Base-by-base conservation (phyloP, 108 stramenopile species). In the Skeletonema potamos region DNA sequence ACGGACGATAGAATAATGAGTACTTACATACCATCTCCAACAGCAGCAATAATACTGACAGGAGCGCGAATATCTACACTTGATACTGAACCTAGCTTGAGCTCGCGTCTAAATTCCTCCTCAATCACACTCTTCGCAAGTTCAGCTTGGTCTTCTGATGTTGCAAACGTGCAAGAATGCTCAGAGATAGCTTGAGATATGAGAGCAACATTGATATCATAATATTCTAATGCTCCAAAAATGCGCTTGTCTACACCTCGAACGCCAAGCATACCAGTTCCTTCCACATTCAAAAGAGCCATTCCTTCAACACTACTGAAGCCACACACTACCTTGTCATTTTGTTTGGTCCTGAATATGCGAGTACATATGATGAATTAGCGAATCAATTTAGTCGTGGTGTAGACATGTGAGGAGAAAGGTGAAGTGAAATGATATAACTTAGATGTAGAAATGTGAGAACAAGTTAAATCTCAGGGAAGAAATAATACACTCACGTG, bases 121-220 rank as follows among this genome's bases (percentile, higher is more conserved):
- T 85, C 76, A 62, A 94, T 81, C 0, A 87, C 84, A 32, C 66
- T 65, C 54, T 82, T 87, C 24, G 96, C 96, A 8, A 22, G 17
- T 39, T 77, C 57, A 22, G 86, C 92, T 30, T 91, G 66, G 3
- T 46, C 68, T 32, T 63, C 72, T 6, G 63, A 33, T 13, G 89
- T 89, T 28, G 93, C 94, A 79, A 95, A 89, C 3, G 92, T 87
- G 46, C 94, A 88, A 74, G 86, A 82, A 70, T 95, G 90, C 79
- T 96, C 96, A 27, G 90, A 91, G 12, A 82, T 84, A 2, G 94
- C 94, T 81, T 96, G 96, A 4, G 96, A 90, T 72, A 96, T 95
- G 7, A 96, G 82, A 0, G 85, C 80, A 11, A 95, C 92, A 55
- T 88, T 85, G 41, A 96, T 76, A 3, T 85, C 84, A 6, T 75